Evolutionary conservation across 1,284 basidiomycete genomes (phyloP).

Genomic region (Moesziomyces antarcticus): DNA sequence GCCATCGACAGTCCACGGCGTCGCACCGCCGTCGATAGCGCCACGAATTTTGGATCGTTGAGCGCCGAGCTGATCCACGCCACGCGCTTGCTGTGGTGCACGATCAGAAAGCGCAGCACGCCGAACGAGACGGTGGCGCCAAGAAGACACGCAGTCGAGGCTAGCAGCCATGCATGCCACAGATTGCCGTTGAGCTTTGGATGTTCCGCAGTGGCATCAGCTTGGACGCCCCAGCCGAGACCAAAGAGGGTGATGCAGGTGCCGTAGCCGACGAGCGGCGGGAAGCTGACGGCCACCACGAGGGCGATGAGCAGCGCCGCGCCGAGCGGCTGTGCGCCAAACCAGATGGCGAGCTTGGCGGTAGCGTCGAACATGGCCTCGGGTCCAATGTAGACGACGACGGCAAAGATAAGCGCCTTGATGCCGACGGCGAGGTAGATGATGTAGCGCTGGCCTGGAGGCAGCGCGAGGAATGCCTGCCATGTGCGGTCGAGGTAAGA

Average conservation of each 20-base stretch:
- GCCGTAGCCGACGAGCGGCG: conserved; percentile 61
- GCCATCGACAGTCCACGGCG: conserved; percentile 53
- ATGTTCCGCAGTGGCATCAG: conserved; percentile 11
- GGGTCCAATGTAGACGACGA: conserved; percentile 33
- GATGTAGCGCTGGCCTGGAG: conserved; percentile 28
- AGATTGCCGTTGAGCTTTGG: conserved; percentile 23
- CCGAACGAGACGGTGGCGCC: conserved; percentile 53
- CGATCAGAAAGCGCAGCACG: conserved; percentile 33
- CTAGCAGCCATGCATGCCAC: conserved; percentile 52
- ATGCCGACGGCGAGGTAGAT: conserved; percentile 26
- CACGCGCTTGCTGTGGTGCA: conserved; percentile 25
- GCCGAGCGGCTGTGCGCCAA: conserved; percentile 33
- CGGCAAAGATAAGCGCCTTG: conserved; percentile 17
- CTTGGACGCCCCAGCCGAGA: conserved; percentile 53
- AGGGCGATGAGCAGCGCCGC: conserved; percentile 31
- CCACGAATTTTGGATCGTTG: conserved; percentile 49
- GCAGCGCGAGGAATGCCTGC: conserved; percentile 19
- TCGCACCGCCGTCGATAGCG: conserved; percentile 57
- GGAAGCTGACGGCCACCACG: conserved; percentile 52
- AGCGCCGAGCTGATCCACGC: conserved; percentile 30
- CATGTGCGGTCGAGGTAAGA: conserved; percentile 20
- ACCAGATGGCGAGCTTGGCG: conserved; percentile 45
- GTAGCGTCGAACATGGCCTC: conserved; percentile 46
- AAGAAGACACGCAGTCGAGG: conserved; percentile 50
- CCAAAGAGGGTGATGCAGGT: conserved; percentile 60